Evolutionary conservation across 2,329 filamentous ascomycete genomes (phyloP).

Genomic region (Zelopaecilomyces penicillatus): DNA sequence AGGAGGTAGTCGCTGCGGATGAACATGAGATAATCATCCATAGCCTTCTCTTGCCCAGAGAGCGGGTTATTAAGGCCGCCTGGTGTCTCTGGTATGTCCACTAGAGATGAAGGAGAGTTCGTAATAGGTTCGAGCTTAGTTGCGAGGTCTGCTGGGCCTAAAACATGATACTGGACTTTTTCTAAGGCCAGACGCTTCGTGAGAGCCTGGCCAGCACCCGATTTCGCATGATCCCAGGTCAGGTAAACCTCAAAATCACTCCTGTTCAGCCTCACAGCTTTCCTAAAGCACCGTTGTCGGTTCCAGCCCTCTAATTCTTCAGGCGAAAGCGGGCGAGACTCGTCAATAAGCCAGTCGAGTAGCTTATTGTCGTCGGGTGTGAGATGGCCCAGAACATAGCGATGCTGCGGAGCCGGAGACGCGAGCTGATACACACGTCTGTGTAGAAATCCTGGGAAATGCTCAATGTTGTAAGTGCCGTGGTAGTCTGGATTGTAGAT

Average conservation of each 20-base stretch:
- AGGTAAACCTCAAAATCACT: neutral
- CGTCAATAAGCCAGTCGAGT: neutral
- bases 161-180: neutral
- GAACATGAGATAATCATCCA: neutral
- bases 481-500: too few species aligned
- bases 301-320: neutral
- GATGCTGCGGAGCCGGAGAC: neutral
- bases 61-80: neutral
- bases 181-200: neutral
- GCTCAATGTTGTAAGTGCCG: neutral
- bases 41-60: too few species aligned
- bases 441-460: neutral
- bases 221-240: neutral
- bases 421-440: neutral
- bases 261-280: neutral
- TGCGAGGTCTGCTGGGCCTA: neutral
- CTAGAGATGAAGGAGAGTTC: too few species aligned
- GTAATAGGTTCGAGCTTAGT: neutral
- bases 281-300: neutral
- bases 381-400: neutral
- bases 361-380: neutral
- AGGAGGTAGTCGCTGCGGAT: neutral
- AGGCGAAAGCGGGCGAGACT: neutral
- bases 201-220: neutral
- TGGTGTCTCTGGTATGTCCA: neutral